Conservation (phyloP, 495 filamentous ascomycete species). For the Alectoria sarmentosa region DNA sequence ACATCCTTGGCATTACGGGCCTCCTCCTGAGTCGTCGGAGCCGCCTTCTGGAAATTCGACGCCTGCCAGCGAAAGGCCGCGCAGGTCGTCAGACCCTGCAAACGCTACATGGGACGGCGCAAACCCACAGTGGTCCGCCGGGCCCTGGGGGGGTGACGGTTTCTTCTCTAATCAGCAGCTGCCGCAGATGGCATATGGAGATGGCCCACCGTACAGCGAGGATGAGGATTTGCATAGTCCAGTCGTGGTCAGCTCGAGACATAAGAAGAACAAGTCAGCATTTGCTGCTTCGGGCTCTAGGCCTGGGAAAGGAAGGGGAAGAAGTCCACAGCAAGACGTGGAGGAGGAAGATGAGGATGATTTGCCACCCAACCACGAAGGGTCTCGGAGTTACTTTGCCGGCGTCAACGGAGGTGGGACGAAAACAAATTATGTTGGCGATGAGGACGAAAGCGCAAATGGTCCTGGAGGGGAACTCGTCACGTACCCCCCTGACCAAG, state of each 20-base stretch:
- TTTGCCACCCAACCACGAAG: constrained; percentile 36
- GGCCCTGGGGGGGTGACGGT: constrained; percentile 41
- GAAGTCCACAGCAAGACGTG: constrained; percentile 34
- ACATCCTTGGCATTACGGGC: constrained; percentile 91
- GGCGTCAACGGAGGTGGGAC: constrained; percentile 65
- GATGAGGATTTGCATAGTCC: constrained; percentile 94
- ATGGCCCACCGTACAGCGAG: constrained; percentile 95
- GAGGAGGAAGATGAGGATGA: constrained; percentile 37
- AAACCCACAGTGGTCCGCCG: constrained; percentile 45
- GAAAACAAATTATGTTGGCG: constrained; percentile 69
- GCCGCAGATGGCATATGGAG: constrained; percentile 77
- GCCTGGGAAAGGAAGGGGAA: constrained; percentile 37
- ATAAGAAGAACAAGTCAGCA: constrained; percentile 78
- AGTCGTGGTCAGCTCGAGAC: constrained; percentile 65
- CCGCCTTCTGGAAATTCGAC: constrained; percentile 71
- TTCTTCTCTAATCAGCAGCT: constrained; percentile 53
- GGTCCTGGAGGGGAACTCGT: constrained; percentile 75
- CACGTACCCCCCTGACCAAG: constrained; percentile 64
- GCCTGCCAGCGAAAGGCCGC: constrained; percentile 65
- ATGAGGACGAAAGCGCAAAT: constrained; percentile 54
- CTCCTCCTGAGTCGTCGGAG: constrained; percentile 63
- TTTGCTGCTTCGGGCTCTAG: constrained; percentile 38
- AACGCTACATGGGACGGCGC: constrained; percentile 49
- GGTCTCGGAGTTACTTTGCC: constrained; percentile 57
- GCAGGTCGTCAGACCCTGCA: constrained; percentile 76